These are phyloP conservation scores for Solanum aculeatissimum DNA, from an alignment of 305 asterid species.

Conservation along the genomic window DNA sequence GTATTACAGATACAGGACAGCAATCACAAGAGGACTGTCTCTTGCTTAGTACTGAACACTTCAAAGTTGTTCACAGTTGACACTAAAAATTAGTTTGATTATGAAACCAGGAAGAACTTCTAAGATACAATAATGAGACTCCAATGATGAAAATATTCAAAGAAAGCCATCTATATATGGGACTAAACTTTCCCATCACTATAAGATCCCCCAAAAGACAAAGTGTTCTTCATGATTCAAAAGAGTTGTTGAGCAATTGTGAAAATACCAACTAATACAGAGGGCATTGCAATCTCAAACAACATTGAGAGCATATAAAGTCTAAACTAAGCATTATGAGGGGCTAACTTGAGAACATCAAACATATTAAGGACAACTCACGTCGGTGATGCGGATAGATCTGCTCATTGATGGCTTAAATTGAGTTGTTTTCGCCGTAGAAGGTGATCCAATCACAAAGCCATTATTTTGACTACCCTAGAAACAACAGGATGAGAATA, in stretches of 20 bases:
- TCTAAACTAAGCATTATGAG: not conserved
- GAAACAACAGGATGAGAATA: conserved; percentile 6
- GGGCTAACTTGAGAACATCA: not conserved
- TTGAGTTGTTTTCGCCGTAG: conserved; percentile 33
- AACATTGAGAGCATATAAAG: not conserved
- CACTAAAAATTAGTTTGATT: not conserved
- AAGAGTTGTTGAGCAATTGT: not conserved
- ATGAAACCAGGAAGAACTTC: not conserved
- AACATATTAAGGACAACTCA: conserved; percentile 21
- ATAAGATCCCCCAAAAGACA: not conserved
- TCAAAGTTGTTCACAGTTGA: not conserved
- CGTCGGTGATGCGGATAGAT: conserved; percentile 34
- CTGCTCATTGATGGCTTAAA: conserved; percentile 26
- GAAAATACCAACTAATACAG: not conserved
- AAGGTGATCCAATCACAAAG: conserved; percentile 20
- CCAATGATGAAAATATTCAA: not conserved
- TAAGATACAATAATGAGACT: not conserved
- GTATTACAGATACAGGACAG: not conserved
- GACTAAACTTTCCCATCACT: not conserved
- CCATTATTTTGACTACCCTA: conserved; percentile 50
- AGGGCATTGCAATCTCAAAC: not conserved
- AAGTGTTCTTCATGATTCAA: not conserved
- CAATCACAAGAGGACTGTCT: not conserved
- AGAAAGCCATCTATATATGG: not conserved
- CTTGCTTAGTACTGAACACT: not conserved